Evolutionary conservation across 106 monocot species (phyloP).

Genomic region (Allium sativum): DNA sequence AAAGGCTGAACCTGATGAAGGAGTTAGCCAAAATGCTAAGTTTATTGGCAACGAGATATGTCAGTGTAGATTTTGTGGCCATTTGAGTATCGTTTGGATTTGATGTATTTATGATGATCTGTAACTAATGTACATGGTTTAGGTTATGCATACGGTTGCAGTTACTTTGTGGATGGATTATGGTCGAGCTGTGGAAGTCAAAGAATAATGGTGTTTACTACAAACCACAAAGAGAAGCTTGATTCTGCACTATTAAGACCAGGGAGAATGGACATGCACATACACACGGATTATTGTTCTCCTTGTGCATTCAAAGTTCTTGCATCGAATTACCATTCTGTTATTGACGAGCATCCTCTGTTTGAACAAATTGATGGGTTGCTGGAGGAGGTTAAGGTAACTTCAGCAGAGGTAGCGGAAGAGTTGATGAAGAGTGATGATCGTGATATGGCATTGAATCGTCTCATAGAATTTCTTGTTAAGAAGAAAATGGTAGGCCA

Average conservation of each 20-base stretch:
- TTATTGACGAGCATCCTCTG: too few relatives aligned
- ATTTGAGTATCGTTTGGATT: too few relatives aligned
- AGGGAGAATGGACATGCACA: slow-evolving; percentile 84
- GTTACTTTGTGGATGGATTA: slow-evolving; percentile 50
- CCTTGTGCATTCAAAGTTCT: slow-evolving; percentile 57
- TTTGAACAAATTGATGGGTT: not conserved
- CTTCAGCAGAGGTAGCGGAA: not conserved
- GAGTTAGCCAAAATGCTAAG: too few relatives aligned
- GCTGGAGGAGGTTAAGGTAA: not conserved
- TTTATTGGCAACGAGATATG: too few relatives aligned
- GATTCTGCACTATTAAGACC: slow-evolving; percentile 61
- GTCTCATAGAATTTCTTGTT: not conserved
- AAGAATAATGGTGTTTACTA: slow-evolving; percentile 73
- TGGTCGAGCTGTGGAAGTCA: slow-evolving; percentile 88
- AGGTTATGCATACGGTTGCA: too few relatives aligned
- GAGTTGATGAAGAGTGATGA: not conserved
- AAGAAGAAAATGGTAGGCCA: not conserved
- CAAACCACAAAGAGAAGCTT: slow-evolving; percentile 60
- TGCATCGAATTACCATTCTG: slow-evolving; percentile 40
- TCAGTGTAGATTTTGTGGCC: too few relatives aligned
- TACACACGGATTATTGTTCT: slow-evolving; percentile 67
- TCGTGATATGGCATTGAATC: not conserved
- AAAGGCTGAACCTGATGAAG: too few relatives aligned
- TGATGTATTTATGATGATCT: too few relatives aligned
- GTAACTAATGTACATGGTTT: too few relatives aligned